phyloP scores from a whole-genome alignment of 176 grass and related monocot species.

The Tillandsia fasciculata region DNA sequence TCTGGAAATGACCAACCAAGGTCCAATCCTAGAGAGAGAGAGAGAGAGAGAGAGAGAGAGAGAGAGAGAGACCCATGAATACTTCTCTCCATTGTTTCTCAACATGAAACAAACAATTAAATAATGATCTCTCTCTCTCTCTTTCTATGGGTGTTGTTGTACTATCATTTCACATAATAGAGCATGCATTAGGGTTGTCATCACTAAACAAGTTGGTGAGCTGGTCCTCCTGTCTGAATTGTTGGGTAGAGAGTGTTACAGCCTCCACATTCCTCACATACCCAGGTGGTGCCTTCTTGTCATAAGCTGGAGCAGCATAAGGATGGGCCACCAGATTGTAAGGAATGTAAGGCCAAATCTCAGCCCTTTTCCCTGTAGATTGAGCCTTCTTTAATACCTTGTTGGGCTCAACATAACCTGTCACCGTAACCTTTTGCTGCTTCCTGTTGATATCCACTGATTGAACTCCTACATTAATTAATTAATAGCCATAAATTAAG shows the following conservation, averaged over 20 bases:
- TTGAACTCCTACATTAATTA: slow-evolving; percentile 34
- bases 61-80: no score
- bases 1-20: no score
- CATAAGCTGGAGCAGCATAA: slow-evolving; percentile 43
- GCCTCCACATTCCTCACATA: slow-evolving; percentile 31
- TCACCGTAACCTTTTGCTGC: slow-evolving; percentile 62
- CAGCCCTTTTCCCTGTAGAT: slow-evolving; percentile 68
- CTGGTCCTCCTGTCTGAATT: slow-evolving; percentile 33
- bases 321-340: slow-evolving; percentile 31
- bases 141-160: background rate
- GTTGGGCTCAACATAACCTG: slow-evolving; percentile 43
- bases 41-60: no score
- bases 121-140: no score
- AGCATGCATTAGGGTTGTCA: slow-evolving; percentile 93
- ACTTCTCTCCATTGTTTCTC: no score
- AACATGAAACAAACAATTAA: no score
- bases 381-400: slow-evolving; percentile 51
- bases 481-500: background rate
- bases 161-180: slow-evolving; percentile 45
- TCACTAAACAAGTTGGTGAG: slow-evolving; percentile 71
- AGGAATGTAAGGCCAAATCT: slow-evolving; percentile 50
- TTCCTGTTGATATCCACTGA: slow-evolving; percentile 61
- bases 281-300: slow-evolving; percentile 33
- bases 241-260: slow-evolving; percentile 35
- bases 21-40: no score